These are phyloP conservation scores for Termitomyces eurrhizus DNA, from an alignment of 768 basidiomycete genomes.

Conservation along the genomic window DNA sequence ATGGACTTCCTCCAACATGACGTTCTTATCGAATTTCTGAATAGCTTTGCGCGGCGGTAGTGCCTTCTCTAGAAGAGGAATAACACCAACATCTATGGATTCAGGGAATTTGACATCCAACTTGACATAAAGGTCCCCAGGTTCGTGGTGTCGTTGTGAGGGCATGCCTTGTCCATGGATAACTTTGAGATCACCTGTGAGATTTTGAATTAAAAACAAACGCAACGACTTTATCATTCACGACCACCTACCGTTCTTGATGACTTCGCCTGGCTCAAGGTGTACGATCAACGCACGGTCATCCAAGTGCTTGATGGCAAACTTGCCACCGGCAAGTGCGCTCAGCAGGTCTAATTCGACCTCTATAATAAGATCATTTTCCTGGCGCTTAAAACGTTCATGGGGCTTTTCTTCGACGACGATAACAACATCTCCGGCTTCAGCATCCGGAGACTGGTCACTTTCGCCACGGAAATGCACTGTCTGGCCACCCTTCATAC, in stretches of 20 bases:
- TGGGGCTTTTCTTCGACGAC: constrained; percentile 93
- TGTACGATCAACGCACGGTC: constrained; percentile 84
- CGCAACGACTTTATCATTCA: background rate
- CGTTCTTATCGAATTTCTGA: constrained; percentile 61
- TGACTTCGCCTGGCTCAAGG: constrained; percentile 83
- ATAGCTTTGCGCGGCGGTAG: constrained; percentile 74
- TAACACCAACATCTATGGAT: constrained; percentile 57
- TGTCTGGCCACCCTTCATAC: constrained; percentile 93
- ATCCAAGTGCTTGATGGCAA: constrained; percentile 90
- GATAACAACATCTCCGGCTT: constrained; percentile 93
- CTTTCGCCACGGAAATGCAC: constrained; percentile 88
- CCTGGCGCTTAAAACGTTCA: constrained; percentile 82
- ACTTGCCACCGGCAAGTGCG: constrained; percentile 88
- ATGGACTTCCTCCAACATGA: constrained; percentile 79
- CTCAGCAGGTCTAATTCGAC: constrained; percentile 93
- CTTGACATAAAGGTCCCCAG: constrained; percentile 89
- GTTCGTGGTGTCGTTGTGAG: constrained; percentile 95
- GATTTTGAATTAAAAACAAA: background rate
- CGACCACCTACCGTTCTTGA: constrained; percentile 80
- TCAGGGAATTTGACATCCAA: constrained; percentile 90
- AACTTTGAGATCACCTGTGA: constrained; percentile 80
- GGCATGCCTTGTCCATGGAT: constrained; percentile 98
- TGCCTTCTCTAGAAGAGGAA: constrained; percentile 76
- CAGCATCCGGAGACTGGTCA: constrained; percentile 84
- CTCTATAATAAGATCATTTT: constrained; percentile 81